Evolutionary conservation across 345 rosid genomes (phyloP).

Genomic region (Hypericum androsaemum): DNA sequence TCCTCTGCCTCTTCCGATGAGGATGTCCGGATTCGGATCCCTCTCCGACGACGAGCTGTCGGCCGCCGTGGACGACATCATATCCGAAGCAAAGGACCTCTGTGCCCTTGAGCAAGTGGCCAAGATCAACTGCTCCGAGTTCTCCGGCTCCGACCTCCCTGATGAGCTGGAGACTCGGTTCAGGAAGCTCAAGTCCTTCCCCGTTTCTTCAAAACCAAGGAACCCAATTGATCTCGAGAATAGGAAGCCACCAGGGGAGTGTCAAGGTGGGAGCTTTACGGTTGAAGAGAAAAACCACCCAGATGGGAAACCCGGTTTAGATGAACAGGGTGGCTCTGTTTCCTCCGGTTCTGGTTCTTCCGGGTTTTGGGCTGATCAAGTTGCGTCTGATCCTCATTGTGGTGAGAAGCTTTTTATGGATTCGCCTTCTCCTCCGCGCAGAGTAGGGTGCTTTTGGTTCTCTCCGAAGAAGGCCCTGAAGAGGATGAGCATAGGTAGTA

Average conservation of each 20-base stretch:
- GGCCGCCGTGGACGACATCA: constrained; percentile 60
- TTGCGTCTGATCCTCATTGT: no score
- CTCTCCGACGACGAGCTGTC: constrained; percentile 53
- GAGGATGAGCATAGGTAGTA: constrained; percentile 23
- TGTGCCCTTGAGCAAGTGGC: constrained; percentile 64
- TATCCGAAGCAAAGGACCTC: constrained; percentile 61
- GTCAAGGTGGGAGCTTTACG: background rate
- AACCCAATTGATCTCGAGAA: constrained; percentile 4
- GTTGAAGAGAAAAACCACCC: constrained; percentile 10
- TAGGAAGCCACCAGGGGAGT: background rate
- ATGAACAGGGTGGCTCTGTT: constrained; percentile 12
- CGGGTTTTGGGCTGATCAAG: no score
- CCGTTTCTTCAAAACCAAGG: constrained; percentile 20
- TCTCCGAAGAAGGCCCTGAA: constrained; percentile 36
- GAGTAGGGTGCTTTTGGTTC: constrained; percentile 54
- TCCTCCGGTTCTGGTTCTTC: no score
- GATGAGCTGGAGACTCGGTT: constrained; percentile 64
- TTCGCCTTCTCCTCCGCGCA: constrained; percentile 46
- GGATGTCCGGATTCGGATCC: constrained; percentile 56
- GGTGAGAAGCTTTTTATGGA: constrained; percentile 8
- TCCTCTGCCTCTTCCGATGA: background rate
- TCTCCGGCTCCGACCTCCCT: constrained; percentile 48
- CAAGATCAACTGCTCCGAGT: constrained; percentile 56
- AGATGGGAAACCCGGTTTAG: constrained; percentile 10
- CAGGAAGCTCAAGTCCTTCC: constrained; percentile 64